Conservation (phyloP, 2,329 filamentous ascomycete species). For the Stachybotrys echinatus region DNA sequence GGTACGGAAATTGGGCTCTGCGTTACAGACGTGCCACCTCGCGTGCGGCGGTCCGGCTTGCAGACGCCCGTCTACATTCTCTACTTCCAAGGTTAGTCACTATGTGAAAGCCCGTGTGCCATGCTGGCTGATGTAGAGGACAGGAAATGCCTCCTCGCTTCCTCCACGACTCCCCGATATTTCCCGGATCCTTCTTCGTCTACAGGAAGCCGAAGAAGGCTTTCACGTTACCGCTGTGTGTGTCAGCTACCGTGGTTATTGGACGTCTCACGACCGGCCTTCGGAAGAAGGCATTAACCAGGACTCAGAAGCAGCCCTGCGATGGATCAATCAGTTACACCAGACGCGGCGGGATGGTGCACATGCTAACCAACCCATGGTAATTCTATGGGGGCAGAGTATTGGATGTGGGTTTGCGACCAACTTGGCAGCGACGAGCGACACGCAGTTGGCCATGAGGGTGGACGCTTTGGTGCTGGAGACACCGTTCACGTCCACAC, state of each 20-base stretch:
- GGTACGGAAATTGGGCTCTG: slow-evolving; percentile 60
- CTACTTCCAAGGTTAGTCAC: slow-evolving; percentile 17
- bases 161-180: slow-evolving; percentile 53
- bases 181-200: slow-evolving; percentile 43
- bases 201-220: slow-evolving; percentile 32
- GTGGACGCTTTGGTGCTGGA: slow-evolving; percentile 59
- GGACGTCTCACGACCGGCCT: slow-evolving; percentile 68
- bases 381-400: slow-evolving; percentile 73
- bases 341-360: slow-evolving; percentile 9
- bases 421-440: slow-evolving; percentile 41
- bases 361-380: slow-evolving; percentile 19
- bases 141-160: slow-evolving; percentile 55
- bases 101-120: background rate
- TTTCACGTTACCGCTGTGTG: slow-evolving; percentile 44
- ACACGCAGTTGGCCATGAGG: slow-evolving; percentile 29
- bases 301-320: slow-evolving; percentile 60
- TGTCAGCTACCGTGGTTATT: slow-evolving; percentile 67
- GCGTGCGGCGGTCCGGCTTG: background rate
- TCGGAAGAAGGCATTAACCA: slow-evolving; percentile 65
- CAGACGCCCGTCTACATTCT: slow-evolving; percentile 41
- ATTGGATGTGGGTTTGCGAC: slow-evolving; percentile 69
- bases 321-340: slow-evolving; percentile 51
- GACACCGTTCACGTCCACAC: slow-evolving; percentile 68
- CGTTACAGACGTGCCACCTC: slow-evolving; percentile 36
- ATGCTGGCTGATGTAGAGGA: background rate